These are phyloP conservation scores for Escallonia herrerae DNA, from an alignment of 129 eudicot genomes.

Conservation along the genomic window DNA sequence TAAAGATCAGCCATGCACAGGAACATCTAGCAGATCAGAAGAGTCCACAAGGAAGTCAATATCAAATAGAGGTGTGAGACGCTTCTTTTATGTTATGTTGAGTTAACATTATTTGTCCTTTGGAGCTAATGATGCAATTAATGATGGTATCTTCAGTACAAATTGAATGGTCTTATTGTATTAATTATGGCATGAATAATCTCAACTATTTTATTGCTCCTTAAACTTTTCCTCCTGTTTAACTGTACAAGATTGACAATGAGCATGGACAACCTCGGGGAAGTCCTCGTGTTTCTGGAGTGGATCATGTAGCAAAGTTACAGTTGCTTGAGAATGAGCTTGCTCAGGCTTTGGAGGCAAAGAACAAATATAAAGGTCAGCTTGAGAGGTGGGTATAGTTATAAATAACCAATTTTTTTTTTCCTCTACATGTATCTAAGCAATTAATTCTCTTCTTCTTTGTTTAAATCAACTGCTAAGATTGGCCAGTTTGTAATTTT, in stretches of 20 bases:
- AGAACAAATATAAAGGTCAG: slow-evolving; percentile 43
- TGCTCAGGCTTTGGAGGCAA: slow-evolving; percentile 52
- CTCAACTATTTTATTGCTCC: not conserved
- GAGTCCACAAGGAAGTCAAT: not conserved
- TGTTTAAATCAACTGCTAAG: not conserved
- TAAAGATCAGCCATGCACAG: not conserved
- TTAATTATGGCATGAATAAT: not conserved
- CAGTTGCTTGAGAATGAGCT: slow-evolving; percentile 58
- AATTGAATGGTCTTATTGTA: not conserved
- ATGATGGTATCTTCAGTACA: not conserved
- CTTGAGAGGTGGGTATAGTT: slow-evolving; percentile 43
- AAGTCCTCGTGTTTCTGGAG: slow-evolving; percentile 21
- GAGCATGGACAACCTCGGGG: slow-evolving; percentile 8
- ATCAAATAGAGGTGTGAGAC: not conserved
- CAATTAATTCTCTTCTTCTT: no score
- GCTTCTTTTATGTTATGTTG: not conserved
- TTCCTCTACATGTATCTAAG: not conserved
- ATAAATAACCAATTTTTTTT: not conserved
- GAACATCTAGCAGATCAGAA: not conserved
- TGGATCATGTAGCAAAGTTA: slow-evolving; percentile 34
- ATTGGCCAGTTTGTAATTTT: no score
- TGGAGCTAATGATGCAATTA: not conserved
- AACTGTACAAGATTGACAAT: slow-evolving; percentile 19
- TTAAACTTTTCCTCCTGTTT: not conserved
- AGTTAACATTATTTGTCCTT: not conserved